Conservation (phyloP, 495 filamentous ascomycete species). For the Parachaetomium inaequale region DNA sequence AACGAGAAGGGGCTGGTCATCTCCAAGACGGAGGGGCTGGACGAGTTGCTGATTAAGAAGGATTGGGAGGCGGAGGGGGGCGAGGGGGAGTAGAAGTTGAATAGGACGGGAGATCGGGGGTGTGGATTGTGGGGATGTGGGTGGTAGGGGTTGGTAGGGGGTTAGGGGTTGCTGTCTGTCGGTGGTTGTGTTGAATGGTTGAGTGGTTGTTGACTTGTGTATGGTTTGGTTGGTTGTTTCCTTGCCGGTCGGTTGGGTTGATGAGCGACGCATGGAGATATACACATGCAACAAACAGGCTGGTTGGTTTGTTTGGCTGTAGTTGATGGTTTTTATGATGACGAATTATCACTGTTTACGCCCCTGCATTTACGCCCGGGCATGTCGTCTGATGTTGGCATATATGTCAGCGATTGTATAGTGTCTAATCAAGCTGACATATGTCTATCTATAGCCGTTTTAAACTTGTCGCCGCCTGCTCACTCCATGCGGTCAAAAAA, state of each 20-base stretch:
- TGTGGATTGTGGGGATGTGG: no score
- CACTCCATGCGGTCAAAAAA: no score
- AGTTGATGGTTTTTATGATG: neutral
- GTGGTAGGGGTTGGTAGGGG: no score
- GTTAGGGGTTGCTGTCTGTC: neutral
- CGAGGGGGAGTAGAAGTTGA: slow-evolving; percentile 26
- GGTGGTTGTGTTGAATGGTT: neutral
- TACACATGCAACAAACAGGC: neutral
- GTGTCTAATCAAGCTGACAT: neutral
- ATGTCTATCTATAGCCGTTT: neutral
- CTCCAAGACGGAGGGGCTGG: slow-evolving; percentile 53
- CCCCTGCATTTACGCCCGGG: no score
- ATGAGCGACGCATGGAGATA: neutral
- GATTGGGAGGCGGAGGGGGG: slow-evolving; percentile 54
- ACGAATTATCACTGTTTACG: slow-evolving; percentile 4
- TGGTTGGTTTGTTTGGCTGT: neutral
- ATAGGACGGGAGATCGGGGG: neutral
- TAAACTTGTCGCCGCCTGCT: no score
- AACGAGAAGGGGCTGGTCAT: slow-evolving; percentile 92
- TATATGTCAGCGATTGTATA: no score
- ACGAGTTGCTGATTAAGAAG: slow-evolving; percentile 55
- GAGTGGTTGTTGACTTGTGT: neutral
- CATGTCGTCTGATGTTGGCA: no score
- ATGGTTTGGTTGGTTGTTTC: neutral
- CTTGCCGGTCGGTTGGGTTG: neutral